These are phyloP conservation scores for Suhomyces guaymorum DNA, from an alignment of 1,139 yeast genomes.

Conservation along the genomic window DNA sequence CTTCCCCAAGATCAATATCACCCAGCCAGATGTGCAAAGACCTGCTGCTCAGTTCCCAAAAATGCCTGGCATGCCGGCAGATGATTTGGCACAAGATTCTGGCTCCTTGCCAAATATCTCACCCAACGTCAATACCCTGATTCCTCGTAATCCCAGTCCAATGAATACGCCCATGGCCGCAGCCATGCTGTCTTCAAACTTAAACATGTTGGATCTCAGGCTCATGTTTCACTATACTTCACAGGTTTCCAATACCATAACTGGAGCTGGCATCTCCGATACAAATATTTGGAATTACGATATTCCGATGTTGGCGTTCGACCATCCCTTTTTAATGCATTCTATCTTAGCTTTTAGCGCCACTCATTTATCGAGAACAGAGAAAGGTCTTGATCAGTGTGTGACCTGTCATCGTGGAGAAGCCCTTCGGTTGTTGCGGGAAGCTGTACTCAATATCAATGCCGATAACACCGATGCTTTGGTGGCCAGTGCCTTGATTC, in stretches of 20 bases:
- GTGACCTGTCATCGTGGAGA: slow-evolving; percentile 88
- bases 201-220: slow-evolving; percentile 76
- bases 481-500: slow-evolving; percentile 85
- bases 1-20: neutral
- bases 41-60: slow-evolving; percentile 1
- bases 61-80: neutral
- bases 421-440: slow-evolving; percentile 75
- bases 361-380: slow-evolving; percentile 79
- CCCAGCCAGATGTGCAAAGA: slow-evolving; percentile 8
- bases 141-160: slow-evolving; percentile 14
- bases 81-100: slow-evolving; percentile 1
- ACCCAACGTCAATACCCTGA: slow-evolving; percentile 26
- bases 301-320: slow-evolving; percentile 85
- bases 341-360: slow-evolving; percentile 88
- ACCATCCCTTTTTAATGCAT: slow-evolving; percentile 90
- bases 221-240: slow-evolving; percentile 87
- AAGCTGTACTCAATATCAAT: slow-evolving; percentile 81
- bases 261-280: slow-evolving; percentile 88
- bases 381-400: slow-evolving; percentile 75
- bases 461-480: slow-evolving; percentile 87
- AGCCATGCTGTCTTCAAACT: slow-evolving; percentile 21
- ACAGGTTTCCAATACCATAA: slow-evolving; percentile 80
- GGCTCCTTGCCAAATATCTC: slow-evolving; percentile 27
- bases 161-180: slow-evolving; percentile 20
- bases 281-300: slow-evolving; percentile 85